Conservation (phyloP, 2,329 filamentous ascomycete genomes). For the Phialemonium atrogriseum region DNA sequence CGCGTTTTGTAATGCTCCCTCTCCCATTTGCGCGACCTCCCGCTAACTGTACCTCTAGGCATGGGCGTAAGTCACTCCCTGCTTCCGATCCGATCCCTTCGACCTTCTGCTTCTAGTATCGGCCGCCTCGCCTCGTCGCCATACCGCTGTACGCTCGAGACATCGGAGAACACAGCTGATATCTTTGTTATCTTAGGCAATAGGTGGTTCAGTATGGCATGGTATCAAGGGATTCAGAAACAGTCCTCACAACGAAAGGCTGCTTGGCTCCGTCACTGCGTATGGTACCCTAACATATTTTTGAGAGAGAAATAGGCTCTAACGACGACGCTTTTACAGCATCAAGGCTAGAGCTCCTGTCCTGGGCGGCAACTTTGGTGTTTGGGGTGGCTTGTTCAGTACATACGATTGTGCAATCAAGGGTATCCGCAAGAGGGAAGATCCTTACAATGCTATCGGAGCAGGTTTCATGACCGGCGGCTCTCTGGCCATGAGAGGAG, state of each 20-base stretch:
- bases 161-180: slow-evolving; percentile 2
- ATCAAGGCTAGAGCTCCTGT: slow-evolving; percentile 97
- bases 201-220: slow-evolving; percentile 85
- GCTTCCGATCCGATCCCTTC: slow-evolving; percentile 5
- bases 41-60: slow-evolving; percentile 8
- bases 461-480: slow-evolving; percentile 96
- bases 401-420: slow-evolving; percentile 97
- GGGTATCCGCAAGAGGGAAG: slow-evolving; percentile 90
- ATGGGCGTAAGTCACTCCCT: slow-evolving; percentile 14
- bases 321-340: too few relatives aligned
- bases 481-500: slow-evolving; percentile 82
- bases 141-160: background rate
- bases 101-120: background rate
- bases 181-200: slow-evolving; percentile 40
- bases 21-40: slow-evolving; percentile 2
- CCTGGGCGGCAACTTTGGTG: slow-evolving; percentile 93
- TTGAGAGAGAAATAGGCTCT: too few relatives aligned
- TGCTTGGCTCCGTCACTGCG: slow-evolving; percentile 94
- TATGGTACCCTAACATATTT: too few relatives aligned
- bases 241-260: slow-evolving; percentile 83
- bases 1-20: slow-evolving; percentile 66
- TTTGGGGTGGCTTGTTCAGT: slow-evolving; percentile 93
- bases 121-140: background rate
- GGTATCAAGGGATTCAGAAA: slow-evolving; percentile 92
- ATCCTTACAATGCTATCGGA: slow-evolving; percentile 96